phyloP scores from a whole-genome alignment of 345 rosid genomes.

The Bretschneidera sinensis region DNA sequence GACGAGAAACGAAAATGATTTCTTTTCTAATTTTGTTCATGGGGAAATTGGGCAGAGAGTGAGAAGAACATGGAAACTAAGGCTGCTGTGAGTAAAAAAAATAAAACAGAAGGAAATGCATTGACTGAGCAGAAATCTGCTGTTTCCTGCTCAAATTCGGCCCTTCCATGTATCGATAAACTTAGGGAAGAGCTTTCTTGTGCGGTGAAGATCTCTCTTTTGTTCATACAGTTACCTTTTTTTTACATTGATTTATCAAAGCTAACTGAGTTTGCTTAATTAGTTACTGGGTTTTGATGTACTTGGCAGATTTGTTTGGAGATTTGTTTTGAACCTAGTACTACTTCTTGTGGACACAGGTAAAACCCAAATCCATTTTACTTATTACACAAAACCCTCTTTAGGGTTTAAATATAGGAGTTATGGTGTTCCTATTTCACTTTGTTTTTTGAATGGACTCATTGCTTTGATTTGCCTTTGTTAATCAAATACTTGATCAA shows the following conservation, averaged over 20 bases:
- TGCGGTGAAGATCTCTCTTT: slow-evolving; percentile 53
- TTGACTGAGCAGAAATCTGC: slow-evolving; percentile 15
- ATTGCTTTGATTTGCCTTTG: not conserved
- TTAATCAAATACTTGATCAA: not conserved
- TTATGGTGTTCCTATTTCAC: too few species aligned
- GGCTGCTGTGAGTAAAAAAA: slow-evolving; percentile 19
- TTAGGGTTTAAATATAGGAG: too few species aligned
- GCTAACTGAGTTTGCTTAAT: not conserved
- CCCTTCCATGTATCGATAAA: slow-evolving; percentile 63
- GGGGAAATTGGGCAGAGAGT: slow-evolving; percentile 30
- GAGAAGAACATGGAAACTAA: slow-evolving; percentile 21
- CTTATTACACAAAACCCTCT: too few species aligned
- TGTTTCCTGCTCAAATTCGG: slow-evolving; percentile 27
- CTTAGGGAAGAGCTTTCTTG: slow-evolving; percentile 92
- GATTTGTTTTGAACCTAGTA: slow-evolving; percentile 92
- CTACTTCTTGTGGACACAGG: slow-evolving; percentile 98
- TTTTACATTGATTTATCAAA: slow-evolving; percentile 3
- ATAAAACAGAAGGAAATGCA: slow-evolving; percentile 22
- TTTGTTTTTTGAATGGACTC: too few species aligned
- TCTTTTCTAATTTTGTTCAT: slow-evolving; percentile 6
- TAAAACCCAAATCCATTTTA: slow-evolving; percentile 14
- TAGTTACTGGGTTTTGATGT: slow-evolving; percentile 3
- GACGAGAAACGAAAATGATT: too few species aligned
- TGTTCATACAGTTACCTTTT: not conserved
- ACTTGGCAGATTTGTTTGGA: slow-evolving; percentile 77